phyloP scores from a whole-genome alignment of 2,329 filamentous ascomycete genomes.

The Nemania sp. region DNA sequence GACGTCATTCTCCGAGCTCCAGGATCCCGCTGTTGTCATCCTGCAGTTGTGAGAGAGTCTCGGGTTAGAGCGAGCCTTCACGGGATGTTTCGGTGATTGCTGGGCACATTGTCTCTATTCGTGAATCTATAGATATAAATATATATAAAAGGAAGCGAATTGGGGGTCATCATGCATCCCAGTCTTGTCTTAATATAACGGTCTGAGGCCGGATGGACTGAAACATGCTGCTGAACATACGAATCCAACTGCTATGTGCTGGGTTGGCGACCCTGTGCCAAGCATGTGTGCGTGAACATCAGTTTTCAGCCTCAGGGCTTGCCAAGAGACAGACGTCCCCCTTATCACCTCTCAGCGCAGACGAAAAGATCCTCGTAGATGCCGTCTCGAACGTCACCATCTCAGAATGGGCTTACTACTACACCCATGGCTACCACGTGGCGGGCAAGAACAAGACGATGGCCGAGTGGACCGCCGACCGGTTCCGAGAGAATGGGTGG shows the following conservation, averaged over 20 bases:
- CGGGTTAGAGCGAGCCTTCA: neutral
- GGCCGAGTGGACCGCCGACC: slow-evolving; percentile 42
- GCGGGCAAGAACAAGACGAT: slow-evolving; percentile 39
- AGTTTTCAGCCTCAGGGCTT: slow-evolving; percentile 13
- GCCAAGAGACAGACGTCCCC: slow-evolving; percentile 32
- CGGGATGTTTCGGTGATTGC: neutral
- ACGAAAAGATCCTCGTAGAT: slow-evolving; percentile 37
- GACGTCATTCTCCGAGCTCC: slow-evolving; percentile 4
- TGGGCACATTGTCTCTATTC: neutral
- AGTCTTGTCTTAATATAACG: neutral
- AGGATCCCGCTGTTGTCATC: slow-evolving; percentile 11
- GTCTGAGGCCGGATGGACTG: neutral
- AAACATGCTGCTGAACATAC: slow-evolving; percentile 18
- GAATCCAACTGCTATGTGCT: slow-evolving; percentile 9
- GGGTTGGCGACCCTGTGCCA: slow-evolving; percentile 23
- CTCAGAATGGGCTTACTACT: slow-evolving; percentile 42
- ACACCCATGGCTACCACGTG: slow-evolving; percentile 41
- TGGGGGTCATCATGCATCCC: neutral
- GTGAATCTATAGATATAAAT: neutral
- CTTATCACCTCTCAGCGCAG: slow-evolving; percentile 29
- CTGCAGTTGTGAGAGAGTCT: slow-evolving; percentile 3
- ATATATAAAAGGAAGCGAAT: slow-evolving; percentile 13
- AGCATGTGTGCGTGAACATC: slow-evolving; percentile 33
- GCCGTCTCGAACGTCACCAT: slow-evolving; percentile 38
- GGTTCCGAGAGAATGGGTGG: slow-evolving; percentile 37